phyloP scores from a whole-genome alignment of 306 rosid genomes.

The Cucumis sativus region Cucumber_9930_V3 NC_026656.2:17399501-17400000 shows the following conservation, averaged over 20 bases:
- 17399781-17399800: conserved; percentile 86
- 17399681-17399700: conserved; percentile 85
- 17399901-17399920: neutral
- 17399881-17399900: neutral
- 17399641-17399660: neutral
- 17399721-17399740: conserved; percentile 48
- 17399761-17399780: conserved; percentile 37
- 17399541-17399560: neutral
- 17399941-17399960: conserved; percentile 71
- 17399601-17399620: neutral
- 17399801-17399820: conserved; percentile 77
- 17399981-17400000: conserved; percentile 66
- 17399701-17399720: conserved; percentile 73
- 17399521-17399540: neutral
- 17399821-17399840: conserved; percentile 10
- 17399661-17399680: conserved; percentile 28
- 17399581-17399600: neutral
- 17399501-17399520: neutral
- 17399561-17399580: neutral
- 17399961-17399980: conserved; percentile 73
- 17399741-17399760: conserved; percentile 29
- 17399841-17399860: neutral
- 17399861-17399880: neutral
- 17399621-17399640: neutral
- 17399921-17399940: conserved; percentile 58